These are phyloP conservation scores for Diaporthe longicolla DNA, from an alignment of 2,329 filamentous ascomycete species.

Conservation along the genomic window DNA sequence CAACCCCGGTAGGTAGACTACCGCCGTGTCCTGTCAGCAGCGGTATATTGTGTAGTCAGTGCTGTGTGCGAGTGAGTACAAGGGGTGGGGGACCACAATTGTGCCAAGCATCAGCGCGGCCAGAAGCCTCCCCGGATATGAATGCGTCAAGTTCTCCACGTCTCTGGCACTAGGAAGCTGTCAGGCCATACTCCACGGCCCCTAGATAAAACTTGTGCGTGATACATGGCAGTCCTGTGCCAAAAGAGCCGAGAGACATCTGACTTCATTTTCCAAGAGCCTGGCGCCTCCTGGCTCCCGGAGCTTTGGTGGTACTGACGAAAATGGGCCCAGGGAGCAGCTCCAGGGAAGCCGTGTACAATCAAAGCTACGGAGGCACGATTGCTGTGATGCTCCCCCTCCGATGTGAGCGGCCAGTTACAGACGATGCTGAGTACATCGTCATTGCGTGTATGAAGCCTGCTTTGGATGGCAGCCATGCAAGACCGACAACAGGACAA, in stretches of 20 bases:
- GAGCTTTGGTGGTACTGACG: background rate
- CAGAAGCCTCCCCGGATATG: background rate
- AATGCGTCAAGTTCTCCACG: background rate
- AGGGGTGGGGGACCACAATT: background rate
- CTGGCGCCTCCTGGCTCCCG: background rate
- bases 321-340: background rate
- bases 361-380: background rate
- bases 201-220: background rate
- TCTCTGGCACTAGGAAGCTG: background rate
- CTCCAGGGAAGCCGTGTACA: background rate
- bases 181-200: too few relatives aligned
- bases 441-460: background rate
- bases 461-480: too few relatives aligned
- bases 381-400: too few relatives aligned
- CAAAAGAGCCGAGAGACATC: background rate
- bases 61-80: background rate
- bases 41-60: background rate
- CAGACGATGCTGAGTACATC: background rate
- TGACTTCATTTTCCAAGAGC: background rate
- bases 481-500: background rate
- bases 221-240: background rate
- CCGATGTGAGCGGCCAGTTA: background rate
- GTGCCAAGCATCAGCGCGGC: background rate
- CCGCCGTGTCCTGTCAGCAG: background rate
- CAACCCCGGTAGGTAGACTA: background rate